Evolutionary conservation across 2,329 filamentous ascomycete species (phyloP).

Genomic region (Cladorrhinum sp.): DNA sequence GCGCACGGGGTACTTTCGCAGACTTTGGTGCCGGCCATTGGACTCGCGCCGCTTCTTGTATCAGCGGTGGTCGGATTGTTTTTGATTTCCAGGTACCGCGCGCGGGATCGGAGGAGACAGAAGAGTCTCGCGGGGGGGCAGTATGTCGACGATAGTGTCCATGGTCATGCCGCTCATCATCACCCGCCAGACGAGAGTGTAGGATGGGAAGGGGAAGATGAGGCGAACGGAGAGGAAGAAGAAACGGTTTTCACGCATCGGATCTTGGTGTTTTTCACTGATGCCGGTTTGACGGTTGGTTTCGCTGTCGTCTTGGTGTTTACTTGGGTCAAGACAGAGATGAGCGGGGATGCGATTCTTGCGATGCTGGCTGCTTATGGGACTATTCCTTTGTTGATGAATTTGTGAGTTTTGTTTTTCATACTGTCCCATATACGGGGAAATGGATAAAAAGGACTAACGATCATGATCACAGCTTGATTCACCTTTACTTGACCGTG

Average conservation of each 20-base stretch:
- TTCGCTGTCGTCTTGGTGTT: constrained; percentile 41
- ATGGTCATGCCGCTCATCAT: background rate
- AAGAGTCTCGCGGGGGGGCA: background rate
- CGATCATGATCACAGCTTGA: constrained; percentile 29
- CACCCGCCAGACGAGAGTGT: background rate
- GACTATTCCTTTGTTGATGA: constrained; percentile 41
- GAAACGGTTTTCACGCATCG: constrained; percentile 29
- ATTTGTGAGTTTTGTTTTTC: constrained; percentile 35
- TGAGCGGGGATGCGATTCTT: constrained; percentile 21
- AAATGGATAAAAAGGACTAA: background rate
- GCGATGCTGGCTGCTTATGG: constrained; percentile 43
- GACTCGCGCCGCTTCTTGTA: constrained; percentile 39
- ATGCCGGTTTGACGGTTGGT: constrained; percentile 36
- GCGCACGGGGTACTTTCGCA: constrained; percentile 37
- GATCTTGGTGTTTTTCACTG: constrained; percentile 38
- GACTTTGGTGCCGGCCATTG: constrained; percentile 37
- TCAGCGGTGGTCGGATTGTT: constrained; percentile 33
- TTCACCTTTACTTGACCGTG: constrained; percentile 38
- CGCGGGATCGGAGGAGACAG: background rate
- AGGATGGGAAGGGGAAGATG: background rate
- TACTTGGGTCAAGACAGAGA: constrained; percentile 35
- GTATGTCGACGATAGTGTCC: background rate
- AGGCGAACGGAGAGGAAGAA: constrained; percentile 5
- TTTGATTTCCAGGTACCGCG: constrained; percentile 15
- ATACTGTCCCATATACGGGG: background rate